Base-by-base conservation (phyloP, 2,329 filamentous ascomycete species). In the Ceratocystis lukuohia region DNA sequence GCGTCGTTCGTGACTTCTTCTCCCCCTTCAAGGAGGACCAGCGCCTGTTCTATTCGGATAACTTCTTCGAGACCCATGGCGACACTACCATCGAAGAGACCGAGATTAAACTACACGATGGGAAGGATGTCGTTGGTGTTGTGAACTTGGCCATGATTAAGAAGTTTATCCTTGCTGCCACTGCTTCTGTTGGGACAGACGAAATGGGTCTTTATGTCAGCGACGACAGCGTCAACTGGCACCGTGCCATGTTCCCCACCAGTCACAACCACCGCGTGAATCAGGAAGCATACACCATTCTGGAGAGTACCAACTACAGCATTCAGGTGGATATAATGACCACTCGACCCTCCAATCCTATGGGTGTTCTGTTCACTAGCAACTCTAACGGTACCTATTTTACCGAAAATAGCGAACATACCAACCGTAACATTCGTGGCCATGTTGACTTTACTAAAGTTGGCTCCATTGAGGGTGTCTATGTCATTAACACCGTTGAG, bases 311-410 rank as follows among this genome's bases (percentile, higher is more conserved):
- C 53, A 93, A 96, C 73, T 96, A 99, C 79, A 96, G 93, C 78
- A 91, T 99, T 71, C 93, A 97, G 76, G 86, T 99, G 66, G 92
- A 97, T 75, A 92, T 97, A 69, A 87, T 93, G 82, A 90, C 88
- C 1, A 80, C 80, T 48, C 79, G 78, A 57, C 82, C 82, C 12
- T 82, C 81, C 1, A 84, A 82, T 46, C 84, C 88, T 0, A 93
- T 96, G 84, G 95, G 94, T 44, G 86, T 88, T 10, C 80, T 99
- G 66, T 93, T 96, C 72, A 96, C 91, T 5, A 97, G 93, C 74
- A 99, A 99, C 74, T 97, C 92, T 41, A 95, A 97, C 73, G 94
- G 94, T 68, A 96, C 91, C 1, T 96, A 93, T 75, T 99, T 97
- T 74, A 94, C 89, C 1, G 86, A 88, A 72, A 97, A 96, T 72